phyloP scores from a whole-genome alignment of 179 eudicot species.

The Corrigiola litoralis region DNA sequence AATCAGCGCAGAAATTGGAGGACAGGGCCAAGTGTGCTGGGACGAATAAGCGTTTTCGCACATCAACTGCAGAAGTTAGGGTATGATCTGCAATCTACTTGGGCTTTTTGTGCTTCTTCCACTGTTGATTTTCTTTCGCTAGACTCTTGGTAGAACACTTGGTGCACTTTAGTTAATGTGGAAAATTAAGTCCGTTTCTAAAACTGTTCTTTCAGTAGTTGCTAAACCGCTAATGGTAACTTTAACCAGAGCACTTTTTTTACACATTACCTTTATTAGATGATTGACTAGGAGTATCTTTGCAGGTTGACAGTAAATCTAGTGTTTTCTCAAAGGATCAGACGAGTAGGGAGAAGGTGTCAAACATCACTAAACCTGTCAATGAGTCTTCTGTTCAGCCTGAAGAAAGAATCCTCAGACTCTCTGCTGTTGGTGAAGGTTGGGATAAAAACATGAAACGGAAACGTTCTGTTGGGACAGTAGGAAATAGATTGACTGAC shows the following conservation, averaged over 20 bases:
- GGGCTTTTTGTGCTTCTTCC: neutral
- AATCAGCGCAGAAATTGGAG: conserved; percentile 49
- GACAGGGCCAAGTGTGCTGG: conserved; percentile 51
- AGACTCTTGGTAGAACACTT: neutral
- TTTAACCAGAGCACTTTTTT: neutral
- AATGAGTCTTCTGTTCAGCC: conserved; percentile 49
- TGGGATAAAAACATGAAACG: conserved; percentile 85
- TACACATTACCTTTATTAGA: neutral
- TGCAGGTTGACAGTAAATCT: conserved; percentile 59
- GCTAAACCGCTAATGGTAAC: neutral
- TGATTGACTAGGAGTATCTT: conserved; percentile 3
- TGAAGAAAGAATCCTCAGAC: conserved; percentile 61
- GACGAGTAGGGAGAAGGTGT: conserved; percentile 38
- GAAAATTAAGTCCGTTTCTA: neutral
- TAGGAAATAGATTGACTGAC: conserved; percentile 45
- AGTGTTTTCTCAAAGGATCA: conserved; percentile 33
- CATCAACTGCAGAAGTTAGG: conserved; percentile 66
- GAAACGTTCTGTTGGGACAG: conserved; percentile 72
- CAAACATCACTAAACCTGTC: conserved; percentile 36
- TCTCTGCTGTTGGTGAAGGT: conserved; percentile 80
- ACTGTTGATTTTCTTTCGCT: neutral
- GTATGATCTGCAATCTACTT: conserved; percentile 28
- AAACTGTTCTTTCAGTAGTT: neutral
- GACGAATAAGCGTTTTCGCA: conserved; percentile 68
- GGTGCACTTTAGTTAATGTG: neutral